Evolutionary conservation across 192 early-diverging fungal genomes (phyloP).

Genomic region (Gaertneriomyces sp.): DNA sequence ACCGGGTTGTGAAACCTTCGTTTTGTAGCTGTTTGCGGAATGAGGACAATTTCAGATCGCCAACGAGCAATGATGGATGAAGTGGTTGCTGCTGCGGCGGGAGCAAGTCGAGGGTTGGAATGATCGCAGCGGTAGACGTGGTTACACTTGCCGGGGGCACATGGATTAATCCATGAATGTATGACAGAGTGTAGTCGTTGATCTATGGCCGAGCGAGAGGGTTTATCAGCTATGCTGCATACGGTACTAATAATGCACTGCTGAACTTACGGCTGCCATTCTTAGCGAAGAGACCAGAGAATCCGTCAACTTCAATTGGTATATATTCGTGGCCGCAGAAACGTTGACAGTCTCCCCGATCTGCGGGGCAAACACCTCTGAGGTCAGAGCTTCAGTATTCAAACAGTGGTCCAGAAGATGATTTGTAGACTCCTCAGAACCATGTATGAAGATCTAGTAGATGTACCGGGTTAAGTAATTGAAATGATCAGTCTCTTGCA

Average conservation of each 20-base stretch:
- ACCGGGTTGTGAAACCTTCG: conserved; percentile 75
- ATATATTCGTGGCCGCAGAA: conserved; percentile 82
- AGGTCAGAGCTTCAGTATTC: conserved; percentile 66
- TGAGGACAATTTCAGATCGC: conserved; percentile 80
- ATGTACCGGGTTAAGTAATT: background rate
- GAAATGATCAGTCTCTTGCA: background rate
- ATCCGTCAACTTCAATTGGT: conserved; percentile 84
- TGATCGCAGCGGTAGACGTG: conserved; percentile 27
- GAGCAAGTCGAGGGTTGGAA: conserved; percentile 72
- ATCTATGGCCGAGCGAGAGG: conserved; percentile 33
- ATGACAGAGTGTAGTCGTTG: conserved; percentile 74
- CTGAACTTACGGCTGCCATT: conserved; percentile 60
- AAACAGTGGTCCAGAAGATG: conserved; percentile 62
- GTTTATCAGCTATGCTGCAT: background rate
- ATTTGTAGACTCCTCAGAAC: conserved; percentile 64
- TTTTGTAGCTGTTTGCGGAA: conserved; percentile 67
- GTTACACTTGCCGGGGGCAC: conserved; percentile 40
- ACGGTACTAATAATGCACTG: conserved; percentile 1
- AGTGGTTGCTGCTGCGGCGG: conserved; percentile 38
- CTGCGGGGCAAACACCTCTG: conserved; percentile 78
- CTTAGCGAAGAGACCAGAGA: conserved; percentile 74
- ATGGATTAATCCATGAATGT: conserved; percentile 72
- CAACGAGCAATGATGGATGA: conserved; percentile 73
- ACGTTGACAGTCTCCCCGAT: conserved; percentile 85
- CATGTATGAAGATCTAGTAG: conserved; percentile 75